Evolutionary conservation across 2,329 filamentous ascomycete genomes (phyloP), one percentile per base, ranked within the genome.

Genomic region (Leptographium radiaticola): DNA sequence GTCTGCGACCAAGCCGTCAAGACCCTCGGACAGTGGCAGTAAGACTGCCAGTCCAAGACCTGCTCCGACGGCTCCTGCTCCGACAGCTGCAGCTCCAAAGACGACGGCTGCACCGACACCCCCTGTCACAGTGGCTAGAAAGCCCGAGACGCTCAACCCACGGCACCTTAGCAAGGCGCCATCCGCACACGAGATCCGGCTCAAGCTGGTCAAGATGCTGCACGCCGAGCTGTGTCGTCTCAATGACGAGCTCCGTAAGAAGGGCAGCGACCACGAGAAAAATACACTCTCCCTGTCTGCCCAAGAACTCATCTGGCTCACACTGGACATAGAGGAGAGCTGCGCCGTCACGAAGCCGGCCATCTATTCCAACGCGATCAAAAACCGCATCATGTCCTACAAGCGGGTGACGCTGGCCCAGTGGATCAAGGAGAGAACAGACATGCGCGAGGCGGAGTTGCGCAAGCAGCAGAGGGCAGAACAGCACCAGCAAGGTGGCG

Each of bases 361-460:
- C 0, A 80, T 97, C 33, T 98, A 98, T 63, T 73, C 77, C 9
- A 95, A 95, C 61, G 73, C 89, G 31, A 81, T 97, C 66, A 94
- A 90, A 64, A 86, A 89, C 59, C 82, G 82, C 38, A 84, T 97
- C 55, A 76, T 86, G 61, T 75, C 75, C 45, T 82, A 89, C 64
- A 88, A 85, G 63, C 85, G 84, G 57, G 90, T 95, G 86, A 74
- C 72, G 0, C 64, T 80, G 4, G 73, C 76, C 4, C 77, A 87
- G 48, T 97, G 90, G 88, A 78, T 79, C 56, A 75, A 80, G 34
- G 81, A 84, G 58, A 72, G 79, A 0, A 36, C 2, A 4, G 54
- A 57, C 4, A 30, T 25, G 48, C 57, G 66, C 44, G 65, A 67
- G 53, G 67, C 69, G 51, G 66, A 63, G 51, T 20, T 34, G 15